Percentiles rank a stretch among this genome's conserved stretches.
Conservation (phyloP, 2,329 filamentous ascomycete species). For the Clonostachys sp. region DNA sequence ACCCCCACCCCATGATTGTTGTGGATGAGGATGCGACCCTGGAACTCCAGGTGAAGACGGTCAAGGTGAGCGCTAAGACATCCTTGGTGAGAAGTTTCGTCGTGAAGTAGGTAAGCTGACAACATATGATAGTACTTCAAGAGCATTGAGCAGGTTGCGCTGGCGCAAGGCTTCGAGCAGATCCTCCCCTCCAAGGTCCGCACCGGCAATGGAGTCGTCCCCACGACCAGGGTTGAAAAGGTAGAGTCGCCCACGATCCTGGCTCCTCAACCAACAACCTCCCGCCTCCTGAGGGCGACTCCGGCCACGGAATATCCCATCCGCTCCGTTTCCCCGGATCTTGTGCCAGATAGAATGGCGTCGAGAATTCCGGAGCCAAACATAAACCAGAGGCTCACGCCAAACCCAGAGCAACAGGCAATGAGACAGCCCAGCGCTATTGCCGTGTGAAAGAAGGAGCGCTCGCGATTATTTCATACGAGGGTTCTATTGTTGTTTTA, state of each 20-base stretch:
- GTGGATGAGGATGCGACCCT: constrained; percentile 77
- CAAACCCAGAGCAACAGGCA: constrained; percentile 40
- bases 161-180: constrained; percentile 51
- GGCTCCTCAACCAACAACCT: constrained; percentile 51
- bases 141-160: constrained; percentile 62
- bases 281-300: constrained; percentile 46
- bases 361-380: constrained; percentile 47
- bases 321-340: constrained; percentile 52
- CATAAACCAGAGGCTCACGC: constrained; percentile 38
- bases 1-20: constrained; percentile 77
- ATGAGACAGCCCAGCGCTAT: constrained; percentile 15
- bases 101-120: background rate
- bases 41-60: constrained; percentile 70
- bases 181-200: constrained; percentile 52
- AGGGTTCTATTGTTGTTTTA: too few species aligned
- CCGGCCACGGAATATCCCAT: constrained; percentile 51
- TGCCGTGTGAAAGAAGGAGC: constrained; percentile 4
- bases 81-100: background rate
- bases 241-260: constrained; percentile 39
- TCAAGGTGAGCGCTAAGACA: constrained; percentile 39
- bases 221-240: constrained; percentile 35
- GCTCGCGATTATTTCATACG: too few species aligned
- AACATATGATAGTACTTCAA: constrained; percentile 58
- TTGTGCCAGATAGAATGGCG: constrained; percentile 60
- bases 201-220: constrained; percentile 38